Conservation (phyloP, 345 rosid species). For the Pugionium dolabratum region DNA sequence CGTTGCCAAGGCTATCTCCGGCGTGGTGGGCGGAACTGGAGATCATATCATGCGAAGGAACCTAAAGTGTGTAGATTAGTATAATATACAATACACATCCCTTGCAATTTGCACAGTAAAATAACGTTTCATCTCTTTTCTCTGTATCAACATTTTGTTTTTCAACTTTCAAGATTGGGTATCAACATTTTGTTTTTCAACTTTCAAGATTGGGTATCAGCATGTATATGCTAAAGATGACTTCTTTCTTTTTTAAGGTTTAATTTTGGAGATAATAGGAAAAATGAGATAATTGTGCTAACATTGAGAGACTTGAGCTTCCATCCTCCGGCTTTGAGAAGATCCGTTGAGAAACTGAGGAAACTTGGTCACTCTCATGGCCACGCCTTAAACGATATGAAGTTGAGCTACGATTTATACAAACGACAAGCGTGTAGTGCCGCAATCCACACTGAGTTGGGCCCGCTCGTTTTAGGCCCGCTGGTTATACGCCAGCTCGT, state of each 20-base stretch:
- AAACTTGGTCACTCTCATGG: not conserved
- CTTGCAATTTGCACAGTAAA: constrained; percentile 25
- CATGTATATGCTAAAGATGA: constrained; percentile 1
- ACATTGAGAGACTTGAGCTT: not conserved
- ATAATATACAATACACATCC: not conserved
- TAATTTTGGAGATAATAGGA: not conserved
- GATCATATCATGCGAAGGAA: constrained; percentile 63
- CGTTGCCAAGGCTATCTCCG: constrained; percentile 73
- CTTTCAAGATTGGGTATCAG: constrained; percentile 9
- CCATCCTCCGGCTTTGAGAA: not conserved
- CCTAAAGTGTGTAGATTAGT: constrained; percentile 38
- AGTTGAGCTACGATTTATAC: constrained; percentile 5
- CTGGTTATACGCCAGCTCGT: too few species aligned
- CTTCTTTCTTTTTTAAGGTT: not conserved
- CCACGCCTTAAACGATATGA: constrained; percentile 2
- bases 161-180: constrained; percentile 11
- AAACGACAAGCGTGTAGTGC: not conserved
- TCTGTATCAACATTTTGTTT: constrained; percentile 13
- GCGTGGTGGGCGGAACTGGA: constrained; percentile 99
- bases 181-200: constrained; percentile 19
- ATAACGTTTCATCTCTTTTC: constrained; percentile 10
- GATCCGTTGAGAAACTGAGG: not conserved
- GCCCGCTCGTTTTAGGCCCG: not conserved
- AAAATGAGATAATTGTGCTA: not conserved
- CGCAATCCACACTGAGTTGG: not conserved